These are phyloP conservation scores for Mycena sanguinolenta DNA, from an alignment of 768 basidiomycete species.

Conservation along the genomic window DNA sequence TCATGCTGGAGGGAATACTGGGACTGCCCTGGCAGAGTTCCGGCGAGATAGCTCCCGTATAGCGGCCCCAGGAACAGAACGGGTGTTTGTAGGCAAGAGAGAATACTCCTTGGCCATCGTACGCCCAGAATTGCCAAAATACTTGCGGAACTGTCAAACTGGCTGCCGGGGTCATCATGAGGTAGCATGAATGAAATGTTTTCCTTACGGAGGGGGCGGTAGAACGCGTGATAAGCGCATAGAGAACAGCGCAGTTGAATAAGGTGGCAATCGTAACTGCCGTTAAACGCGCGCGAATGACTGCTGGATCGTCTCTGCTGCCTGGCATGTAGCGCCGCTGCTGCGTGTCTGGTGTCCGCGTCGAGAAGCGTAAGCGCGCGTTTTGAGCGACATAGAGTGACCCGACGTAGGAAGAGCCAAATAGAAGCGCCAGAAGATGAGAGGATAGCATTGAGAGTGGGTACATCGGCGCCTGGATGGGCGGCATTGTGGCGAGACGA, in stretches of 20 bases:
- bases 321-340: conserved; percentile 43
- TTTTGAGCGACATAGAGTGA: conserved; percentile 83
- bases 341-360: conserved; percentile 35
- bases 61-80: conserved; percentile 85
- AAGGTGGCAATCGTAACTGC: conserved; percentile 77
- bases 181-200: not conserved
- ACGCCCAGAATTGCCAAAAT: conserved; percentile 10
- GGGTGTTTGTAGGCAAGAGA: conserved; percentile 77
- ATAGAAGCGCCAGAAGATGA: conserved; percentile 68
- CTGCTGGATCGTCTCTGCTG: conserved; percentile 85
- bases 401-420: conserved; percentile 82
- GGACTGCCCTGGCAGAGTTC: conserved; percentile 67
- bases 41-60: conserved; percentile 63
- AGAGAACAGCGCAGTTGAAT: conserved; percentile 65
- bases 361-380: conserved; percentile 67
- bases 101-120: conserved; percentile 35
- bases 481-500: conserved; percentile 9
- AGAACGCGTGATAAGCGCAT: not conserved
- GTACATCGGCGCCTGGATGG: not conserved
- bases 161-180: not conserved
- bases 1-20: conserved; percentile 59
- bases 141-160: not conserved
- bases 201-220: not conserved
- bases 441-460: conserved; percentile 50
- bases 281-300: conserved; percentile 83